Base-by-base conservation (phyloP, 345 rosid species). In the Psidium friedrichsthalianum region DNA sequence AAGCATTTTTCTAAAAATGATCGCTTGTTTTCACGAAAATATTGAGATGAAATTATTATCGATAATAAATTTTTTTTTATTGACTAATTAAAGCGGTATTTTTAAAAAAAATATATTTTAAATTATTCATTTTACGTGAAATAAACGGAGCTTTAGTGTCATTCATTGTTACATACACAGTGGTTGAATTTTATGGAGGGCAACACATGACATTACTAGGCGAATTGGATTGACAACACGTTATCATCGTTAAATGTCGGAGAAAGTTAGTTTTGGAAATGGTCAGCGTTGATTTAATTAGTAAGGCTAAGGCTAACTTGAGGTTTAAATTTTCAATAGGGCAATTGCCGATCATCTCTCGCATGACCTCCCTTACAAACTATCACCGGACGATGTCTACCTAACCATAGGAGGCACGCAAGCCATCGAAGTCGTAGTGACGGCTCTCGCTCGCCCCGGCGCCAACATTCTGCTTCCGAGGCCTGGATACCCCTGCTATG, bases 391-490 rank as follows among this genome's bases (percentile, higher is more conserved):
- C 11, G 92, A 92, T 82, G 90, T 93, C 54, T 92, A 84, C 85
- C 58, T 94, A 10, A 91, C 94, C 2, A 74, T 88, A 36, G 97
- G 96, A 83, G 90, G 96, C 61, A 84, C 76, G 53, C 95, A 92
- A 86, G 96, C 93, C 86, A 90, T 92, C 56, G 93, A 92, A 90
- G 54, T 94, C 11, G 53, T 88, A 84, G 10, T 92, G n/a, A 59
- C 87, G 14, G 91, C 85, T 24, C 82, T 94, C 56, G 89, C 95
- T 27, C 88, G 91, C 54, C 94, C 94, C 1, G 91, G 91, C 49
- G 92, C 93, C 51, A 93, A 93, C 87, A 88, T 93, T 74, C 83
- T 94, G 84, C 87, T 90, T 21, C 92, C 94, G 52, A 88, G 89
- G 64, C 91, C 92, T 1, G 86, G 90, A 51, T 93, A 56, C 84